Base-by-base conservation (phyloP, 306 rosid species). In the Vicia villosa region DNA sequence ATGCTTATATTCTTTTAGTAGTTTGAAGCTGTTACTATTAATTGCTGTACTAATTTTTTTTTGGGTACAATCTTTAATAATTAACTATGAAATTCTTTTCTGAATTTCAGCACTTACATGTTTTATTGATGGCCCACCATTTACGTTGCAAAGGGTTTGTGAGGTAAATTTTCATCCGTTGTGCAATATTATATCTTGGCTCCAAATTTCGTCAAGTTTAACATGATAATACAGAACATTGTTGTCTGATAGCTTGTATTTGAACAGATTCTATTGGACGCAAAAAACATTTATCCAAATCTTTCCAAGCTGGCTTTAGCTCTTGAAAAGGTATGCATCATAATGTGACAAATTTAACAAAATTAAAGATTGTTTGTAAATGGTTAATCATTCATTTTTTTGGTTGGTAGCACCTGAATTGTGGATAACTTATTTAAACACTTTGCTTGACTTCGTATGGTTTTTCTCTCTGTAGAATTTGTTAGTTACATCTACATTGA, bases 251-350 rank as follows among this genome's bases (percentile, higher is more conserved):
- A 51, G 67, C 19, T 47, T 46, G 51, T 66, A 36, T 73, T 73
- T 40, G 63, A 63, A 61, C 95, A 94, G 99, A 94, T 94, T 71
- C 86, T 94, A 32, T 79, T 94, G 84, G 96, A 88, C 41, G 89
- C 97, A 28, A 84, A 54, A 30, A 77, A 72, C 69, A 86, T 88
- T 70, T 94, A 94, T 75, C 99, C 97, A 22, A 89, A 81, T 61
- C 92, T 88, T 68, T 91, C 89, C 42, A 91, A 94, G 87, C 99
- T 94, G 70, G 96, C 87, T 26, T 82, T 91, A 75, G 99, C 99
- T 21, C 88, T 94, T 52, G 99, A 94, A 66, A 94, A 94, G 97
- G 99, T 94, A 86, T 64, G 56, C 73, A 63, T 71, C 56, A 30
- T 45, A 60, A 62, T 70, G 45, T 73, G 43, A 41, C 41, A 16